phyloP scores from a whole-genome alignment of 1,284 basidiomycete species.

The Ganoderma multipileum region DNA sequence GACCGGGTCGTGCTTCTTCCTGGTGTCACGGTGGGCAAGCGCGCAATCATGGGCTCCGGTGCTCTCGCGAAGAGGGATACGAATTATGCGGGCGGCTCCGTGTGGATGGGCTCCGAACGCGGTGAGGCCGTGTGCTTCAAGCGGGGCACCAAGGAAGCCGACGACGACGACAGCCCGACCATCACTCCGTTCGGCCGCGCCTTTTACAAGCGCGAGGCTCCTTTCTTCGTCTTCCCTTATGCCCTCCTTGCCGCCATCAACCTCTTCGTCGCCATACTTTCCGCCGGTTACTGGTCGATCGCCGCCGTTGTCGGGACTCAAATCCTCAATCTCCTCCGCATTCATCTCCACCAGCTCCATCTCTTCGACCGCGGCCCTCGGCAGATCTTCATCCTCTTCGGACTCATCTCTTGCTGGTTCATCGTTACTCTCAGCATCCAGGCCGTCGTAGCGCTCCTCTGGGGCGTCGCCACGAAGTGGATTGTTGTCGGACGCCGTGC shows the following conservation, averaged over 20 bases:
- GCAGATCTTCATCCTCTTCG: constrained; percentile 46
- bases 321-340: constrained; percentile 43
- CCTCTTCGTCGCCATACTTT: constrained; percentile 32
- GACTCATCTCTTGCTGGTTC: constrained; percentile 46
- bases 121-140: constrained; percentile 44
- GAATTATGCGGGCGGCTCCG: constrained; percentile 49
- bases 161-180: constrained; percentile 37
- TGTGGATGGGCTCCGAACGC: constrained; percentile 52
- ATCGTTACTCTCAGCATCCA: constrained; percentile 45
- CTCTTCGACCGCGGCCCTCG: constrained; percentile 46
- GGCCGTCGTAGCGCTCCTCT: constrained; percentile 44
- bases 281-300: constrained; percentile 52
- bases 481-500: constrained; percentile 44
- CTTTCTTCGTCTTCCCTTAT: constrained; percentile 53
- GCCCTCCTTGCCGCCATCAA: constrained; percentile 45
- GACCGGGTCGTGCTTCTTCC: constrained; percentile 54
- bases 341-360: constrained; percentile 40
- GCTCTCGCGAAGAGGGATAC: constrained; percentile 48
- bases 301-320: constrained; percentile 48
- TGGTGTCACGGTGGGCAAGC: constrained; percentile 46
- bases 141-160: constrained; percentile 21
- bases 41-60: constrained; percentile 54
- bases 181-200: constrained; percentile 55
- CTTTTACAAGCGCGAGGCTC: constrained; percentile 50
- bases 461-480: constrained; percentile 49